These are phyloP conservation scores for Colletotrichum aenigma DNA, from an alignment of 2,329 filamentous ascomycete species.

Conservation along the genomic window DNA sequence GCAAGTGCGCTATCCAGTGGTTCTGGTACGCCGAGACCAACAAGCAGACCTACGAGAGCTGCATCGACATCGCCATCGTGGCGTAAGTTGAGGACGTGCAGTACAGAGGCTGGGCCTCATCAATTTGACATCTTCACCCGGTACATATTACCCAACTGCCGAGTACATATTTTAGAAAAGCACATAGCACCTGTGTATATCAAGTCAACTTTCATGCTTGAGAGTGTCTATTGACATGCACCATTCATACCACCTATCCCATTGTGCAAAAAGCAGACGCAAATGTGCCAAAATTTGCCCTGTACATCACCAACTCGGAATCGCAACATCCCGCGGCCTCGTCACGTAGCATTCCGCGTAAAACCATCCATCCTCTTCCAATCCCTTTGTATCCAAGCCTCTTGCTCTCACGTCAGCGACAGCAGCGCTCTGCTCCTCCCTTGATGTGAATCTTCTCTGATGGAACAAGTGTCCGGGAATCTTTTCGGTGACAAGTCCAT, in stretches of 20 bases:
- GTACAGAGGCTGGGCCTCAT: not conserved
- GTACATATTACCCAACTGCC: not conserved
- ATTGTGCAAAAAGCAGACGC: not conserved
- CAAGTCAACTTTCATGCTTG: not conserved
- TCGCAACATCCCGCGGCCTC: not conserved
- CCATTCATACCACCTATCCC: not conserved
- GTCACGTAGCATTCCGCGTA: constrained; percentile 6
- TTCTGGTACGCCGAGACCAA: constrained; percentile 62
- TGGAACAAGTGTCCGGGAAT: not conserved
- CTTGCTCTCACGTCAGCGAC: not conserved
- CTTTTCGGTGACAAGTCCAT: not conserved
- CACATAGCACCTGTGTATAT: not conserved
- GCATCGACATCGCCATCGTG: constrained; percentile 56
- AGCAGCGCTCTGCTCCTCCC: not conserved
- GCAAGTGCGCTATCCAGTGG: constrained; percentile 60
- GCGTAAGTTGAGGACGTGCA: not conserved
- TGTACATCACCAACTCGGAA: not conserved
- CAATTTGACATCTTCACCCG: not conserved
- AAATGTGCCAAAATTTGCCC: not conserved
- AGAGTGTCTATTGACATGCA: not conserved
- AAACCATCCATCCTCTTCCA: constrained; percentile 3
- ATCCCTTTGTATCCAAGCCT: not conserved
- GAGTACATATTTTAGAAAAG: not conserved
- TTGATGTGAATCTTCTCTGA: not conserved
- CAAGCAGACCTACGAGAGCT: constrained; percentile 67